Percentiles rank a stretch among this genome's conserved stretches.
Evolutionary conservation across 176 grass and related monocot species (phyloP).

Genomic region (Carex kokanica): DNA sequence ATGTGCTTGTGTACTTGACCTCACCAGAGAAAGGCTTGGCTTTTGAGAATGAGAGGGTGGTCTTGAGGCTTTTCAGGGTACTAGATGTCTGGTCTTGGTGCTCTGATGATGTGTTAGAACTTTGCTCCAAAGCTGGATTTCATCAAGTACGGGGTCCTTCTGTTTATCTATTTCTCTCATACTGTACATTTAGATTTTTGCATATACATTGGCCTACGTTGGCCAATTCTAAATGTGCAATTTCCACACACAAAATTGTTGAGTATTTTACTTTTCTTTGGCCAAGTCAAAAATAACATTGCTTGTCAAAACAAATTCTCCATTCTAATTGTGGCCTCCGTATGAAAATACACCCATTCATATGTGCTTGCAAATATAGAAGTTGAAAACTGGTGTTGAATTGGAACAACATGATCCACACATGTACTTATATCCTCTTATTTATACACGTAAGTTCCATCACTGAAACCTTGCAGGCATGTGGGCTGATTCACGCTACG

Average conservation of each 20-base stretch:
- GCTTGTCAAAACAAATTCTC: not conserved
- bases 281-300: not conserved
- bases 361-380: not conserved
- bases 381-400: not conserved
- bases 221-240: not conserved
- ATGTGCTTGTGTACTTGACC: constrained; percentile 72
- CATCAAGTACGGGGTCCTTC: constrained; percentile 56
- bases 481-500: constrained; percentile 69
- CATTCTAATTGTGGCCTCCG: not conserved
- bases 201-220: not conserved
- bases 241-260: not conserved
- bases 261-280: not conserved
- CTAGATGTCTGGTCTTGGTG: constrained; percentile 26
- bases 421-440: not conserved
- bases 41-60: constrained; percentile 67
- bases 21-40: constrained; percentile 34
- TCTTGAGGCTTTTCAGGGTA: constrained; percentile 74
- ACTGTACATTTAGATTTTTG: not conserved
- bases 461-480: constrained; percentile 52
- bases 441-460: not conserved
- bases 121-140: constrained; percentile 75
- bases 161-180: constrained; percentile 22
- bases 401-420: not conserved
- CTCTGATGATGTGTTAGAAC: constrained; percentile 66
- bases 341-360: not conserved